Conservation (phyloP, 2,329 filamentous ascomycete genomes). For the Penicillium thymicola region DNA sequence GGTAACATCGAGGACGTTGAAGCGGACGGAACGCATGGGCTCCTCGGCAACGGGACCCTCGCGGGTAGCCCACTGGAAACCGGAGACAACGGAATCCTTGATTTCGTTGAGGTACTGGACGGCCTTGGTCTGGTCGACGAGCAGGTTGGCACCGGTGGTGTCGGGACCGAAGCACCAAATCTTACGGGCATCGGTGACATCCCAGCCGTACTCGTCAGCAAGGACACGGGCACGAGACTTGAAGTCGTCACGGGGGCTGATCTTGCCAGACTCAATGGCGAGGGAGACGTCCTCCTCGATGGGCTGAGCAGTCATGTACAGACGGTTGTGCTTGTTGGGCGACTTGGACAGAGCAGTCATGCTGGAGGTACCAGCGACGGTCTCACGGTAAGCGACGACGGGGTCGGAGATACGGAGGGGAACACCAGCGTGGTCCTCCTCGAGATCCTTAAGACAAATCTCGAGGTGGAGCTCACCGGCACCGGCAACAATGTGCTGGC, state of each 20-base stretch:
- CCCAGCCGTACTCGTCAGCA: constrained; percentile 97
- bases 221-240: constrained; percentile 95
- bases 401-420: constrained; percentile 97
- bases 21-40: constrained; percentile 94
- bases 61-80: constrained; percentile 99
- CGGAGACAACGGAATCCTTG: constrained; percentile 99
- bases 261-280: constrained; percentile 89
- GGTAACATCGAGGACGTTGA: constrained; percentile 99
- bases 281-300: constrained; percentile 86
- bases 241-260: constrained; percentile 95
- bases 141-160: constrained; percentile 94
- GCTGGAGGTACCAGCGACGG: constrained; percentile 76
- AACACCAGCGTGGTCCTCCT: constrained; percentile 98
- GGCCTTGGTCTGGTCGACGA: constrained; percentile 99
- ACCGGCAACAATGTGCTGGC: constrained; percentile 98
- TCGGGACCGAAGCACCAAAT: constrained; percentile 99
- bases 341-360: constrained; percentile 99
- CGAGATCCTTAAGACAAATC: constrained; percentile 99
- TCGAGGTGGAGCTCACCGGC: constrained; percentile 99
- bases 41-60: constrained; percentile 98
- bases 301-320: constrained; percentile 91
- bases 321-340: constrained; percentile 99
- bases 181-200: constrained; percentile 99
- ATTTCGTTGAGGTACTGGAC: constrained; percentile 99
- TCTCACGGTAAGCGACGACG: constrained; percentile 98